A percentile compares a stretch with the other conserved stretches of the same genome.
Evolutionary conservation across 805 yeast species (phyloP).

Genomic region (Saccharomycopsis sp.): DNA sequence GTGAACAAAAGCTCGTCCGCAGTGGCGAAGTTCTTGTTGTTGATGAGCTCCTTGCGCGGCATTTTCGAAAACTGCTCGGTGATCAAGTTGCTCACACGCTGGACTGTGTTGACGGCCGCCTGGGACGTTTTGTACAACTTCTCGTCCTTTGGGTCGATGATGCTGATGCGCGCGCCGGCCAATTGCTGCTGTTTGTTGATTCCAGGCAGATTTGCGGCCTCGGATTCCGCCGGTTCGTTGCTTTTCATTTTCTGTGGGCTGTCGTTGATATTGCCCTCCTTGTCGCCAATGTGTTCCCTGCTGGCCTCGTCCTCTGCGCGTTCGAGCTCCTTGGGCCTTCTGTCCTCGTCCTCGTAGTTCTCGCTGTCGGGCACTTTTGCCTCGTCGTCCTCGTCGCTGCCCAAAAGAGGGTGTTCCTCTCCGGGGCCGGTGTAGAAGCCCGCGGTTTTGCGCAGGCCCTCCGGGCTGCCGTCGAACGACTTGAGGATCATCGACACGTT

Average conservation of each 20-base stretch:
- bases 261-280: background rate
- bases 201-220: conserved; percentile 3
- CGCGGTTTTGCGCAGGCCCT: background rate
- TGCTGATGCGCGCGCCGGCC: conserved; percentile 18
- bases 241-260: background rate
- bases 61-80: conserved; percentile 11
- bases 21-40: background rate
- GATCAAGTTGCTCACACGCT: conserved; percentile 12
- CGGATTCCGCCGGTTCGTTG: background rate
- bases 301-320: too few species aligned
- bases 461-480: conserved; percentile 17
- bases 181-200: conserved; percentile 6
- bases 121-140: conserved; percentile 16
- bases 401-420: background rate
- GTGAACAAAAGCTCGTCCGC: conserved; percentile 14
- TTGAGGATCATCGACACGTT: conserved; percentile 36
- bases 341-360: background rate
- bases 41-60: background rate
- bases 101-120: conserved; percentile 16
- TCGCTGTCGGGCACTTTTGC: background rate
- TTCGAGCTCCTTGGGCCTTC: too few species aligned
- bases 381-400: background rate
- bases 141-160: conserved; percentile 19
- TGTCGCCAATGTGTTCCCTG: background rate
- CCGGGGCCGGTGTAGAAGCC: background rate